Evolutionary conservation across 495 filamentous ascomycete species (phyloP), one percentile per base, ranked within the genome.

Genomic region (Neurospora sp.): DNA sequence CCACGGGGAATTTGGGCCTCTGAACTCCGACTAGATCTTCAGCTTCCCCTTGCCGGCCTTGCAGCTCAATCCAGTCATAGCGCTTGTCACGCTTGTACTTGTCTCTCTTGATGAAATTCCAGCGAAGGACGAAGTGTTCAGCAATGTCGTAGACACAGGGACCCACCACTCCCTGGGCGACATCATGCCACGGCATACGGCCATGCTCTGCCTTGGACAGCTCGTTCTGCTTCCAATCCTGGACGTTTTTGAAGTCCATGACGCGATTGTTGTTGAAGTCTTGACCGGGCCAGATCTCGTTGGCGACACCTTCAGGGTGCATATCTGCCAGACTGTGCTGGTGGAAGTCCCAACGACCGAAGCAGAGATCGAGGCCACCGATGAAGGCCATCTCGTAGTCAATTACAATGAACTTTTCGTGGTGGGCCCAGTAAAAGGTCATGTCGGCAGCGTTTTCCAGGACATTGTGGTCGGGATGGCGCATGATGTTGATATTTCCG

Each of bases 391-490:
- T 77, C 20, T 88, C 87, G 81, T 97, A 96, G 82, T 98, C 95
- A 70, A 98, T 91, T 40, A 98, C 93, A 70, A 98, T 90, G 82
- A 97, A 93, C 77, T 98, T 98, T 78, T 98, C 95, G 79, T 98
- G 95, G 79, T 98, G 95, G 0, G 95, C 95, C 95, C 95, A 98
- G 82, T 98, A 98, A 78, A 98, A 92, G 0, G 94, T 98, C 94
- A 97, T 97, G 74, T 98, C 95, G 10, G 92, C 93, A 1, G 90
- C 92, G 79, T 98, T 98, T 76, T 97, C 94, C 48, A 98, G 88
- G 41, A 97, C 87, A 75, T 97, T 97, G 81, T 99, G 95, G 79
- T 99, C 95, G 3, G 95, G 95, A 82, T 98, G 95, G 35, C 95
- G 89, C 89, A 98, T 91, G 41, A 97, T 87, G 9, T 82, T 86